phyloP scores from a whole-genome alignment of 177 flowering plant genomes.

The Vitis hybrid region DNA sequence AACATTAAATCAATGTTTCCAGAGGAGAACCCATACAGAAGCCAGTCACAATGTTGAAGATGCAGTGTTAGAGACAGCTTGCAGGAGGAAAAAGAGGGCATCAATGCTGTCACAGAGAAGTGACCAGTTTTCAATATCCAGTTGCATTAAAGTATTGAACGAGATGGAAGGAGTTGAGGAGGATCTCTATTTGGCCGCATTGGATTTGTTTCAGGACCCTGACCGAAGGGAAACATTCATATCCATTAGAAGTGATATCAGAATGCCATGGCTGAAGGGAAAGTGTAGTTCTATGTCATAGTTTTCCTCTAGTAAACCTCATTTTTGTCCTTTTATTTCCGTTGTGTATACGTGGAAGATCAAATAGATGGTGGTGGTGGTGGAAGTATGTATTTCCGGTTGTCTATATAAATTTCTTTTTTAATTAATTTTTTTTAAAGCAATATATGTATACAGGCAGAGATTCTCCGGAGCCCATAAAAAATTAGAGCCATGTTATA shows the following conservation, averaged over 20 bases:
- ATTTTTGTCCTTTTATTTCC: background rate
- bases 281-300: constrained; percentile 9
- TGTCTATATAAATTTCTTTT: no score
- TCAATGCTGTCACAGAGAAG: background rate
- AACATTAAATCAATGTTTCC: background rate
- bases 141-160: constrained; percentile 5
- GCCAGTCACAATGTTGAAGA: background rate
- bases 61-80: constrained; percentile 3
- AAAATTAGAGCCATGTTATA: no score
- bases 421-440: no score
- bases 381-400: no score
- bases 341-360: background rate
- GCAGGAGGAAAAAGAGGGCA: background rate
- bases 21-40: background rate
- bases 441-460: no score
- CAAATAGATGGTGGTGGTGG: no score
- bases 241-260: constrained; percentile 22
- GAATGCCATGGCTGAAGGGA: constrained; percentile 25
- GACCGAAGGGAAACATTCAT: constrained; percentile 34
- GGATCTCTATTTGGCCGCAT: constrained; percentile 28
- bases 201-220: constrained; percentile 40
- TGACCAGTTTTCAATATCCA: constrained; percentile 6
- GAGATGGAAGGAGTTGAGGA: constrained; percentile 4
- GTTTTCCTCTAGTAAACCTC: background rate
- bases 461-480: no score